Base-by-base conservation (phyloP, 352 stramenopile species). In the Phytophthora pistaciae region DNA sequence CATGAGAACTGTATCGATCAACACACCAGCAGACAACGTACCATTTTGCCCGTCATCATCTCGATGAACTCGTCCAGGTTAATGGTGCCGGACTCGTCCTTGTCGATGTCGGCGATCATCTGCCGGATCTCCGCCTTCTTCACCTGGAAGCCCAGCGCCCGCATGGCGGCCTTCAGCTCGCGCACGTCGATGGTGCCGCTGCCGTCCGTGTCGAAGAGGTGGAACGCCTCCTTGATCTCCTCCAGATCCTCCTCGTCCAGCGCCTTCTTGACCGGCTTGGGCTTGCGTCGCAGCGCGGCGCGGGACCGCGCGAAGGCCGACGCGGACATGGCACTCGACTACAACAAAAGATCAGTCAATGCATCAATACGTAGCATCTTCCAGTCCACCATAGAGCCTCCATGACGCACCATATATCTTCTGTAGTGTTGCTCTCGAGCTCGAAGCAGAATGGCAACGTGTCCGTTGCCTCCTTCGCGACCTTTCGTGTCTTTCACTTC, bases 31-130 rank as follows among this genome's bases (percentile, higher is more conserved):
- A 53, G 3, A 14, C 20, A 65, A 64, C 71, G 29, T 33, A 91
- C 82, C 93, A 98, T 98, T 73, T 97, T 98, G 42, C 92, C 92
- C 1, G 92, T 98, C 79, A 98, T 97, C 87, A 99, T 97, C 72
- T 98, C 94, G 33, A 98, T 90, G 74, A 98, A 99, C 68, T 98
- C 94, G 72, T 98, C 91, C 77, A 97, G 90, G 64, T 98, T 83
- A 74, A 97, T 88, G 33, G 89, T 84, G 3, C 84, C 85, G 8
- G 86, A 96, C 68, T 97, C 91, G 74, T 98, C 94, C 66, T 98
- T 98, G 79, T 98, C 93, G n/a, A 98, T 93, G 70, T 98, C 91
- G 6, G 89, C 83, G 68, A 99, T 94, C 87, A 98, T 94, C 71
- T 96, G 78, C 20, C 90, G 83, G 62, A 99, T 97, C 78, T 98